Percentiles rank a stretch among this genome's conserved stretches.
phyloP scores from a whole-genome alignment of 768 basidiomycete genomes.

The Lenzites betulinus region DNA sequence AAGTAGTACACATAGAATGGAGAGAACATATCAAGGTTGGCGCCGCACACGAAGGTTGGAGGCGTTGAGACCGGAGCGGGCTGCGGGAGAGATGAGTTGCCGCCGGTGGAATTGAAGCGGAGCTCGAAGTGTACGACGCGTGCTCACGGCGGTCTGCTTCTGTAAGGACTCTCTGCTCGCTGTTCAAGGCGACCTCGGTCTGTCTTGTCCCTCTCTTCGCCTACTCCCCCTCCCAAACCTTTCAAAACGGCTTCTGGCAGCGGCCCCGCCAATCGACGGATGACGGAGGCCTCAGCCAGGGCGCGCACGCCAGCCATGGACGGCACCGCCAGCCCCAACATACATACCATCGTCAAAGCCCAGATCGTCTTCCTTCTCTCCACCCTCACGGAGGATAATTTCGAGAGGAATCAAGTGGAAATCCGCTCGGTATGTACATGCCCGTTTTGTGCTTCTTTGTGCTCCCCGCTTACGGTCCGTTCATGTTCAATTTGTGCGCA shows the following conservation, averaged over 20 bases:
- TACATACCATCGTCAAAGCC: conserved; percentile 91
- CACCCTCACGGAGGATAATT: conserved; percentile 96
- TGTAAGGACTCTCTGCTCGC: conserved; percentile 24
- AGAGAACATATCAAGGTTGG: background rate
- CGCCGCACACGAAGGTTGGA: conserved; percentile 1
- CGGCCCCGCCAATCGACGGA: conserved; percentile 38
- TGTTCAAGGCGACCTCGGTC: conserved; percentile 34
- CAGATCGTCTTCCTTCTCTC: conserved; percentile 98
- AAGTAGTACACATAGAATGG: background rate
- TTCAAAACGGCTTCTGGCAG: conserved; percentile 41
- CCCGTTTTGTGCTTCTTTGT: background rate
- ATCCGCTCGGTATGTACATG: conserved; percentile 81
- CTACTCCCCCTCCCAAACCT: conserved; percentile 24
- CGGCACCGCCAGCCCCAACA: conserved; percentile 79
- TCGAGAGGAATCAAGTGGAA: conserved; percentile 90
- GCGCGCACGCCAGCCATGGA: conserved; percentile 78
- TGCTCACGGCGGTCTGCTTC: conserved; percentile 20
- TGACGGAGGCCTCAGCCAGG: conserved; percentile 38
- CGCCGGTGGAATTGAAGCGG: conserved; percentile 33
- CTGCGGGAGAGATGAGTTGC: conserved; percentile 8
- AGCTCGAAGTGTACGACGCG: conserved; percentile 19
- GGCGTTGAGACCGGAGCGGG: conserved; percentile 16
- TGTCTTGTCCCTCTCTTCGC: conserved; percentile 24
- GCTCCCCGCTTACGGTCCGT: conserved; percentile 2
- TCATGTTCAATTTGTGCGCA: conserved; percentile 2